These are phyloP conservation scores for Geotrichum restrictum DNA, from an alignment of 1,139 yeast genomes.

Conservation along the genomic window DNA sequence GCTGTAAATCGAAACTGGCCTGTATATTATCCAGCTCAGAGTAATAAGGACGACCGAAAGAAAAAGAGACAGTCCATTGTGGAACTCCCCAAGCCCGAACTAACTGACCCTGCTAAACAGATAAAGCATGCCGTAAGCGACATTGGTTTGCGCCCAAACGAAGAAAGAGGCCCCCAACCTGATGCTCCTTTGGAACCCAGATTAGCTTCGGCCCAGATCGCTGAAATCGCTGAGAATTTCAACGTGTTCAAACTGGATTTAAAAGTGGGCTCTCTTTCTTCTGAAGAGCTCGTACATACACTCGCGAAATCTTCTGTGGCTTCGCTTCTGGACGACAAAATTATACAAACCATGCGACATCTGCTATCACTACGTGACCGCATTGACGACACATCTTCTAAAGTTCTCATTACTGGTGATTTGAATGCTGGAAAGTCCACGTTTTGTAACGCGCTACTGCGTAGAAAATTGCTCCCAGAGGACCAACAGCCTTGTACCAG, in stretches of 20 bases:
- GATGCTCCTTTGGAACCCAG: slow-evolving; percentile 22
- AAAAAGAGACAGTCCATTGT: slow-evolving; percentile 11
- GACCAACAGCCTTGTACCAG: slow-evolving; percentile 98
- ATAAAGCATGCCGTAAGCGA: slow-evolving; percentile 17
- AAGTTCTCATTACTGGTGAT: slow-evolving; percentile 95
- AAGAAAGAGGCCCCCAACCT: slow-evolving; percentile 15
- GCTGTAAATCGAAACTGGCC: slow-evolving; percentile 58
- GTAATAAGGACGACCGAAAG: slow-evolving; percentile 7
- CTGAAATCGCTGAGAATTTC: slow-evolving; percentile 41
- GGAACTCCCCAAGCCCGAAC: neutral
- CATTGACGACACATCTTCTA: slow-evolving; percentile 86
- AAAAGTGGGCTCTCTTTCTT: slow-evolving; percentile 52
- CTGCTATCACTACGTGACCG: slow-evolving; percentile 71
- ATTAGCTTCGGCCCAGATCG: slow-evolving; percentile 23
- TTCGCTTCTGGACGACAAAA: slow-evolving; percentile 59
- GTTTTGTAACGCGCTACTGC: slow-evolving; percentile 83
- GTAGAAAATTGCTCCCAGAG: slow-evolving; percentile 78
- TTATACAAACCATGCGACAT: slow-evolving; percentile 60
- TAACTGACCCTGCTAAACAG: slow-evolving; percentile 24
- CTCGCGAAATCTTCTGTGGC: slow-evolving; percentile 66
- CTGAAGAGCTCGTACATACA: slow-evolving; percentile 47
- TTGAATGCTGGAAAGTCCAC: slow-evolving; percentile 95
- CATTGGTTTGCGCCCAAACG: slow-evolving; percentile 10
- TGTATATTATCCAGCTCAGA: slow-evolving; percentile 54
- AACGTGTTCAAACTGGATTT: slow-evolving; percentile 62